Evolutionary conservation across 2,329 filamentous ascomycete species (phyloP).

Genomic region (Aureobasidium leucospermi): DNA sequence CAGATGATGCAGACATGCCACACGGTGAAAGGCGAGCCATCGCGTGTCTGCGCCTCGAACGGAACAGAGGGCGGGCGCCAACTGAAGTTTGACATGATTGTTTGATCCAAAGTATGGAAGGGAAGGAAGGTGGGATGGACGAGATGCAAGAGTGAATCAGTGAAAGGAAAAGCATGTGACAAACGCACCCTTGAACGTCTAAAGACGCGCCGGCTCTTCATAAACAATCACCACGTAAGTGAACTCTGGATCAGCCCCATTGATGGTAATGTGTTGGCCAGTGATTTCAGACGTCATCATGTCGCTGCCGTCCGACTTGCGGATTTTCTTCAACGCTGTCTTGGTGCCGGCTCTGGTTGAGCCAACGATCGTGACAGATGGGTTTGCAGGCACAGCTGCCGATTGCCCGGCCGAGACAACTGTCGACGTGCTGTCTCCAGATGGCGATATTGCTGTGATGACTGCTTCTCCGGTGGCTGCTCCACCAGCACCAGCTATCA

Average conservation of each 20-base stretch:
- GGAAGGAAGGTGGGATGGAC: background rate
- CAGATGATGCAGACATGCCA: conserved; percentile 14
- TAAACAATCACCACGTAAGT: no score
- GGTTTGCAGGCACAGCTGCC: background rate
- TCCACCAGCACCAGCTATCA: no score
- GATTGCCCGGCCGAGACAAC: background rate
- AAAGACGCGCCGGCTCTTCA: no score
- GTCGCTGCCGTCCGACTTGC: no score
- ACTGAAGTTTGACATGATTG: conserved; percentile 4
- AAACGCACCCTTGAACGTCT: background rate
- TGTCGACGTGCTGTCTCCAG: no score
- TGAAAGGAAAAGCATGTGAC: background rate
- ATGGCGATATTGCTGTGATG: no score
- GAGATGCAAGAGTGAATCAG: background rate
- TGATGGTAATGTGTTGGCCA: no score
- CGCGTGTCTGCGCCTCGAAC: conserved; percentile 10
- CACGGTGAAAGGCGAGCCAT: conserved; percentile 11
- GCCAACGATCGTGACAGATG: background rate
- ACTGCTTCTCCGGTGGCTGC: no score
- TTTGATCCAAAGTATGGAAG: background rate
- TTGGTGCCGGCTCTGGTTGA: background rate
- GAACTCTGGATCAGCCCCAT: no score
- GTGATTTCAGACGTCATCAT: no score
- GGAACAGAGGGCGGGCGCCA: conserved; percentile 2
- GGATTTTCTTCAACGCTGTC: no score